Percentiles rank a stretch among this genome's conserved stretches.
phyloP scores from a whole-genome alignment of 2,329 filamentous ascomycete genomes.

The Diaporthe capsici region DNA sequence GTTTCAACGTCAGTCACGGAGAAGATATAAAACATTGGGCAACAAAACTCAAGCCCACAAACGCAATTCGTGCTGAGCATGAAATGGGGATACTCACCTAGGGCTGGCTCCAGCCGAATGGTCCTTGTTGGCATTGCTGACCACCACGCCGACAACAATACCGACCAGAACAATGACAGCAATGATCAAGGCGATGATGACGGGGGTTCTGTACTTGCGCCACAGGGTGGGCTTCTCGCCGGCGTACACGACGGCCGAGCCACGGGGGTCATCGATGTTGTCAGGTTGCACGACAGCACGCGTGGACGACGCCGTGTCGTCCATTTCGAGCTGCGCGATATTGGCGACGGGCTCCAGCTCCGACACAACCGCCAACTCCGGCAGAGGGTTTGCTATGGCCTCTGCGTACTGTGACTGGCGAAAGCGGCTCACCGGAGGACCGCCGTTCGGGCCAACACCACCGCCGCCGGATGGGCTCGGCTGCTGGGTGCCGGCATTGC shows the following conservation, averaged over 20 bases:
- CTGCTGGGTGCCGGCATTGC: neutral
- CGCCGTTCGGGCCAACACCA: neutral
- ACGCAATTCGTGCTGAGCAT: neutral
- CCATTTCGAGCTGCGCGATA: neutral
- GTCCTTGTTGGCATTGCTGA: constrained; percentile 1
- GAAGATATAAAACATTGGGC: neutral
- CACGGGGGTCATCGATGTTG: constrained; percentile 34
- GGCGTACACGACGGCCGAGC: constrained; percentile 32
- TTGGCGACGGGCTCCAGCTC: constrained; percentile 23
- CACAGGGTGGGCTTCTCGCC: constrained; percentile 30
- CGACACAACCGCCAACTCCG: constrained; percentile 19
- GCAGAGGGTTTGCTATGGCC: constrained; percentile 35
- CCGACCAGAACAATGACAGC: constrained; percentile 18
- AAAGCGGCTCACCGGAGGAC: neutral
- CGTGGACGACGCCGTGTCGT: constrained; percentile 12
- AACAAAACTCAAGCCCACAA: neutral
- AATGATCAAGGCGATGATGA: constrained; percentile 19
- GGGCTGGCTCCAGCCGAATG: neutral
- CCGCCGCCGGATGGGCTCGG: neutral
- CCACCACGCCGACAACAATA: constrained; percentile 28
- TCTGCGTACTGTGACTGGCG: constrained; percentile 36
- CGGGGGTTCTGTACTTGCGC: constrained; percentile 21
- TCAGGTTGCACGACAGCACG: constrained; percentile 36
- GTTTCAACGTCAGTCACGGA: neutral
- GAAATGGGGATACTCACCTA: neutral